phyloP scores from a whole-genome alignment of 2,329 filamentous ascomycete genomes.

The Phoma herbarum region DNA sequence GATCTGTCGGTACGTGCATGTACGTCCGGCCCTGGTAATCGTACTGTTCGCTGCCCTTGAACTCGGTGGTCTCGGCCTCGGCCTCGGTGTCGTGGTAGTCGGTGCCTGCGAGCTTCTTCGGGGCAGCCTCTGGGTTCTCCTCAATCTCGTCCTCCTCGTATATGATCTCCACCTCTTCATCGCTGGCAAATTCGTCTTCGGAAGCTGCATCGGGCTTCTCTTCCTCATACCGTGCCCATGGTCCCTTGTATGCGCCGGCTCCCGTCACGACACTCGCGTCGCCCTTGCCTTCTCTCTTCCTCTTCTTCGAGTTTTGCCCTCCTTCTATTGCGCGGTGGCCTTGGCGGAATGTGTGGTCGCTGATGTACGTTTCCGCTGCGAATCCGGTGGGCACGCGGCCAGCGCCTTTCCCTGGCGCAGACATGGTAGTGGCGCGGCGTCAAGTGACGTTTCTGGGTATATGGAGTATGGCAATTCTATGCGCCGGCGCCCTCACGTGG shows the following conservation, averaged over 20 bases:
- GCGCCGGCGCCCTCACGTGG: not conserved
- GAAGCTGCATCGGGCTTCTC: conserved; percentile 74
- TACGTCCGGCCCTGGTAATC: conserved; percentile 97
- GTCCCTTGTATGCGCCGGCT: conserved; percentile 87
- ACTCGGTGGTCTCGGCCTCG: conserved; percentile 78
- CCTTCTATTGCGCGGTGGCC: conserved; percentile 83
- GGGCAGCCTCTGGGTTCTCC: conserved; percentile 67
- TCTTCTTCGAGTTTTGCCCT: conserved; percentile 71
- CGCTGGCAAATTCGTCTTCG: conserved; percentile 68
- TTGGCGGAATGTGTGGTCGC: conserved; percentile 86
- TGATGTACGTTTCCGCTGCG: conserved; percentile 87
- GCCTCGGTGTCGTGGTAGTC: conserved; percentile 59
- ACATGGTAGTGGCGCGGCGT: conserved; percentile 24
- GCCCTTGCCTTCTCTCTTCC: conserved; percentile 86
- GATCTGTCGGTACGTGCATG: conserved; percentile 87
- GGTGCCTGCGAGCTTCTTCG: conserved; percentile 63
- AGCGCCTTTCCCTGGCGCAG: conserved; percentile 31
- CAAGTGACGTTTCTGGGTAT: too few species aligned
- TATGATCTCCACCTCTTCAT: conserved; percentile 76
- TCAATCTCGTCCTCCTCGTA: conserved; percentile 78
- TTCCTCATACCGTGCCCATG: conserved; percentile 86
- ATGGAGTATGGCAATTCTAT: not conserved
- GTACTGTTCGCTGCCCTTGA: conserved; percentile 82
- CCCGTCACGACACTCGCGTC: conserved; percentile 86
- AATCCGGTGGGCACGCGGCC: conserved; percentile 73